Conservation (phyloP, 2,329 filamentous ascomycete genomes). For the Dactylellina haptotyla region DNA sequence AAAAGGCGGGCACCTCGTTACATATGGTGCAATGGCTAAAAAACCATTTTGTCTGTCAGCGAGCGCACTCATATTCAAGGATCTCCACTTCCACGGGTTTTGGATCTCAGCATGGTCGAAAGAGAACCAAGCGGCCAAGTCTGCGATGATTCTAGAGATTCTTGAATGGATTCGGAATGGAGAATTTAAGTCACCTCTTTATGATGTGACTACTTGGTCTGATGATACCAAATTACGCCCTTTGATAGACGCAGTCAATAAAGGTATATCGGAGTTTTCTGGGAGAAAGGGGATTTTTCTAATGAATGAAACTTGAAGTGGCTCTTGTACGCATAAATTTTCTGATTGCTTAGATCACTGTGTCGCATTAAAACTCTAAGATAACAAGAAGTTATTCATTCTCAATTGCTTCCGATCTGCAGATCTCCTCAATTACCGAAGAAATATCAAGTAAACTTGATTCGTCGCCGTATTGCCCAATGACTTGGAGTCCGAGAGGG, state of each 20-base stretch:
- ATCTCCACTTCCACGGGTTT: slow-evolving; percentile 88
- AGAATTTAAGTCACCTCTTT: slow-evolving; percentile 82
- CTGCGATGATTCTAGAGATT: slow-evolving; percentile 84
- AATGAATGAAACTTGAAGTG: slow-evolving; percentile 69
- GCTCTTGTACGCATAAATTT: too few species aligned
- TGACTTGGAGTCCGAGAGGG: slow-evolving; percentile 74
- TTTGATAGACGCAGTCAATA: slow-evolving; percentile 79
- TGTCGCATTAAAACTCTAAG: too few species aligned
- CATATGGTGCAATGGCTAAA: slow-evolving; percentile 94
- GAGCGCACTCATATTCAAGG: slow-evolving; percentile 89
- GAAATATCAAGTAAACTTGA: slow-evolving; percentile 71
- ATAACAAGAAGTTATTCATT: too few species aligned
- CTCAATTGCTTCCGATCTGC: not conserved
- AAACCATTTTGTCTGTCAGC: slow-evolving; percentile 84
- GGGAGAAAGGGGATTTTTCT: slow-evolving; percentile 90
- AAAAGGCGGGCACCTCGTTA: slow-evolving; percentile 78
- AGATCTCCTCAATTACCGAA: slow-evolving; percentile 61
- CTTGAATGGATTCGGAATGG: slow-evolving; percentile 74
- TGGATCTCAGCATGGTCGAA: slow-evolving; percentile 94
- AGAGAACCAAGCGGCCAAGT: slow-evolving; percentile 76
- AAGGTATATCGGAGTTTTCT: slow-evolving; percentile 83
- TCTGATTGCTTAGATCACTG: too few species aligned
- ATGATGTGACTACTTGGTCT: slow-evolving; percentile 83
- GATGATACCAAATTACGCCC: slow-evolving; percentile 78
- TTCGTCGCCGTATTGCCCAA: slow-evolving; percentile 85